Evolutionary conservation across 371 early-diverging fungal species (phyloP).

Genomic region (Mucor lusitanicus): DNA sequence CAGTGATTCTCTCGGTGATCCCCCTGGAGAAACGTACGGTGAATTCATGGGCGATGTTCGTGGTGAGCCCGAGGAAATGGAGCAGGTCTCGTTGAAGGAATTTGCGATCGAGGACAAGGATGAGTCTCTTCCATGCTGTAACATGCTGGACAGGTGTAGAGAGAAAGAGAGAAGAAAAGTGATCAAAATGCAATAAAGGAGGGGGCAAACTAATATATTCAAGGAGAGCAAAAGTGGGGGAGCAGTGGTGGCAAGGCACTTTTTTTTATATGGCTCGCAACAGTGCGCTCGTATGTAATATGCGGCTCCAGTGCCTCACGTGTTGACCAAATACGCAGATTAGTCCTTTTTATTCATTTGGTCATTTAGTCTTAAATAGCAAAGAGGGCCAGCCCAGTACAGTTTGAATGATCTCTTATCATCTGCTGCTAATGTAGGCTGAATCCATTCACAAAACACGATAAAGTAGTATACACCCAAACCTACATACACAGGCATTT

Average conservation of each 20-base stretch:
- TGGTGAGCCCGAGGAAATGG: slow-evolving; percentile 22
- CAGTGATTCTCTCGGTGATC: slow-evolving; percentile 26
- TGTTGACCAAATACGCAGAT: not conserved
- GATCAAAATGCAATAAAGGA: slow-evolving; percentile 5
- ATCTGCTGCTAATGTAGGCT: slow-evolving; percentile 21
- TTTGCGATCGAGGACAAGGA: slow-evolving; percentile 24
- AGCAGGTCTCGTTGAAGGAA: slow-evolving; percentile 23
- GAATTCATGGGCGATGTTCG: slow-evolving; percentile 26
- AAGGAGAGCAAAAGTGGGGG: not conserved
- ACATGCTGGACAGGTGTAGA: not conserved
- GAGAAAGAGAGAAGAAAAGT: not conserved
- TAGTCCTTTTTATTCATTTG: not conserved
- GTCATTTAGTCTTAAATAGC: slow-evolving; percentile 30
- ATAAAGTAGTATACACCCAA: slow-evolving; percentile 44
- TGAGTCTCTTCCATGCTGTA: slow-evolving; percentile 21
- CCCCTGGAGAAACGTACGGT: slow-evolving; percentile 29
- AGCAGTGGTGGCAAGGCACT: not conserved
- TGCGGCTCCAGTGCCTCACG: not conserved
- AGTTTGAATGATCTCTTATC: slow-evolving; percentile 19
- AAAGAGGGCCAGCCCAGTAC: slow-evolving; percentile 39
- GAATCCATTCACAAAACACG: slow-evolving; percentile 43
- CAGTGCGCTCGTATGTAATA: not conserved
- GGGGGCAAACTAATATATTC: not conserved
- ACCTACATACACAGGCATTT: slow-evolving; percentile 11
- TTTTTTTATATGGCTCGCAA: not conserved